phyloP scores from a whole-genome alignment of 176 grass and related monocot genomes.

The Secale cereale region DNA sequence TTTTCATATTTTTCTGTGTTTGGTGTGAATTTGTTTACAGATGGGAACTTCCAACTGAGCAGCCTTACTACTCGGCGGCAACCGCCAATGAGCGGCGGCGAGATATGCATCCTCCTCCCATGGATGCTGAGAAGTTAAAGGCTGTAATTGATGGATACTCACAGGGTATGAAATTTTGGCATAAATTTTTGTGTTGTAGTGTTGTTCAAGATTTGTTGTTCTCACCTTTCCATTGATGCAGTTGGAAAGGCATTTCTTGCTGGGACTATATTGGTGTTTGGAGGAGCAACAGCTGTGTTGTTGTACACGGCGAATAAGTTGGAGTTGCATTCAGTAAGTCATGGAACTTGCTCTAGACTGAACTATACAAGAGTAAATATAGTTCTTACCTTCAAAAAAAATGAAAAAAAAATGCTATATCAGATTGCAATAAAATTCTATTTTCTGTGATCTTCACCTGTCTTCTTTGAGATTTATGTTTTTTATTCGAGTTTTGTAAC shows the following conservation, averaged over 20 bases:
- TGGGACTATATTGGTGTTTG: conserved; percentile 75
- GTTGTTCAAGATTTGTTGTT: background rate
- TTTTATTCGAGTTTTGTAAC: background rate
- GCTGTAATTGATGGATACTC: conserved; percentile 64
- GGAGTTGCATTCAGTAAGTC: conserved; percentile 78
- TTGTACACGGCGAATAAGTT: conserved; percentile 66
- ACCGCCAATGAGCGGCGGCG: conserved; percentile 79
- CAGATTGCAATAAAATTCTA: background rate
- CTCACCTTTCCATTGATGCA: conserved; percentile 32
- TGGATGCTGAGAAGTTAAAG: conserved; percentile 83
- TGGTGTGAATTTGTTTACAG: conserved; percentile 33
- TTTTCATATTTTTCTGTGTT: conserved; percentile 11
- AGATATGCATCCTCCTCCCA: conserved; percentile 50
- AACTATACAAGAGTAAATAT: conserved; percentile 12
- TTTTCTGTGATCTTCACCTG: background rate
- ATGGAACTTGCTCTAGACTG: background rate
- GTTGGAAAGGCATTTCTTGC: conserved; percentile 82
- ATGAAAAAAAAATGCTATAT: too few relatives aligned
- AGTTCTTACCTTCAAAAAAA: background rate
- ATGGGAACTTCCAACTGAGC: conserved; percentile 78
- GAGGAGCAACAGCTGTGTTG: conserved; percentile 54
- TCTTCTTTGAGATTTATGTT: background rate
- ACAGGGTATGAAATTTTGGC: conserved; percentile 43
- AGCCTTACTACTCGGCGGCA: conserved; percentile 53
- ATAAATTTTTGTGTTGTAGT: background rate